These are phyloP conservation scores for Paraglomus occultum DNA, from an alignment of 192 early-diverging fungal genomes.

Conservation along the genomic window DNA sequence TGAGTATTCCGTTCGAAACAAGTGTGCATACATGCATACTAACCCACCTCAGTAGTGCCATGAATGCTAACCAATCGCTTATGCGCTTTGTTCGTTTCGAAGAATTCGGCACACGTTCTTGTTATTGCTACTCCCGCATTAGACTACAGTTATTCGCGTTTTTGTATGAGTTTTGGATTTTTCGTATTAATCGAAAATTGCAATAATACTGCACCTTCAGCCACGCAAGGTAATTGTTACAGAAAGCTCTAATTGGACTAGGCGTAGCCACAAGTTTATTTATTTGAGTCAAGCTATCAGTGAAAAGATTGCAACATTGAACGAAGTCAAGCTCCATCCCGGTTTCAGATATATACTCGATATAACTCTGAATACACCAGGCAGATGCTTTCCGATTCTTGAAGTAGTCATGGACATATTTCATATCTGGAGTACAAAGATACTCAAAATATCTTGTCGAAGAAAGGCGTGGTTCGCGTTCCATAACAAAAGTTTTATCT, in stretches of 20 bases:
- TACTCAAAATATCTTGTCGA: slow-evolving; percentile 16
- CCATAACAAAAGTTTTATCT: slow-evolving; percentile 2
- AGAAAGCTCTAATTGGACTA: slow-evolving; percentile 7
- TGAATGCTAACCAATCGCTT: neutral
- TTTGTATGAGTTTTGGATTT: neutral
- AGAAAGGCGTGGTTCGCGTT: slow-evolving; percentile 1
- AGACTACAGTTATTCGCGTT: slow-evolving; percentile 4
- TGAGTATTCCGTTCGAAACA: slow-evolving; percentile 18
- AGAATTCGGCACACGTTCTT: neutral
- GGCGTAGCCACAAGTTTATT: slow-evolving; percentile 14
- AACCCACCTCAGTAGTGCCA: slow-evolving; percentile 8
- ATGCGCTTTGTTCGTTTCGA: slow-evolving; percentile 1
- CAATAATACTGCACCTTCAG: neutral
- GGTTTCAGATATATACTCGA: slow-evolving; percentile 2
- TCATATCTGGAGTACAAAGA: neutral
- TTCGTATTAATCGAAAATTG: neutral
- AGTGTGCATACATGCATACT: slow-evolving; percentile 15
- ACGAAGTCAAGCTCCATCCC: slow-evolving; percentile 16
- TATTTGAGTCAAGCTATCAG: slow-evolving; percentile 16
- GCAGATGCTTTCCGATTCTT: slow-evolving; percentile 2
- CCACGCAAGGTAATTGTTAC: neutral
- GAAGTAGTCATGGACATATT: slow-evolving; percentile 24
- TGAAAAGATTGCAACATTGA: slow-evolving; percentile 21
- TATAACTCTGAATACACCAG: slow-evolving; percentile 24
- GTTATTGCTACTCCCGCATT: slow-evolving; percentile 1